A percentile compares a stretch with the other conserved stretches of the same genome.
phyloP scores from a whole-genome alignment of 352 stramenopile genomes.

The Pythium vanterpoolii region DNA sequence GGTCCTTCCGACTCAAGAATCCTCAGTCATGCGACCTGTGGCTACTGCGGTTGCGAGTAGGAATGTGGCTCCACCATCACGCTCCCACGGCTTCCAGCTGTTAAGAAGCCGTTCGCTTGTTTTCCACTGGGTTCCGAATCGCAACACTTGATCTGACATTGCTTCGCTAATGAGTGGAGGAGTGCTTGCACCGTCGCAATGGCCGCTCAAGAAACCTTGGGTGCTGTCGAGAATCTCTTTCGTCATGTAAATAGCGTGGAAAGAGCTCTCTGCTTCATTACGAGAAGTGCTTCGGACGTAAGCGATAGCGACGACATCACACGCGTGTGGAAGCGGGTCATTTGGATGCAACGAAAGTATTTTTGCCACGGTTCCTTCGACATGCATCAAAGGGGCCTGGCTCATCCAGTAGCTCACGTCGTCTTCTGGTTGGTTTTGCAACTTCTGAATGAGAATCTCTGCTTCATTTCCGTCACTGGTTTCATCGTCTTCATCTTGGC shows the following conservation, averaged over 20 bases:
- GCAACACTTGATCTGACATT: conserved; percentile 8
- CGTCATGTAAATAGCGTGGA: conserved; percentile 36
- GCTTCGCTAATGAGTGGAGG: not conserved
- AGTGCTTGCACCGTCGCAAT: not conserved
- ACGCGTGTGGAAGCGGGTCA: conserved; percentile 16
- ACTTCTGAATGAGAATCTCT: conserved; percentile 51
- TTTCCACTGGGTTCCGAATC: conserved; percentile 33
- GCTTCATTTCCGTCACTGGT: conserved; percentile 27
- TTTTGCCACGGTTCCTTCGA: conserved; percentile 35
- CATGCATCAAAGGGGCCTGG: conserved; percentile 21
- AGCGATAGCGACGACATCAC: conserved; percentile 32
- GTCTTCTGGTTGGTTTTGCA: conserved; percentile 31
- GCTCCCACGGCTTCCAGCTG: conserved; percentile 61
- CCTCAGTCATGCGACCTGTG: not conserved
- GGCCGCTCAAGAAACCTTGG: not conserved
- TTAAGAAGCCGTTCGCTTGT: conserved; percentile 54
- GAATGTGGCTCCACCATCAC: conserved; percentile 41
- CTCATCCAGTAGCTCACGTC: conserved; percentile 14
- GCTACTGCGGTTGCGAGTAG: conserved; percentile 22
- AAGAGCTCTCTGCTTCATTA: not conserved
- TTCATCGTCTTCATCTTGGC: conserved; percentile 30
- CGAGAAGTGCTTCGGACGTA: conserved; percentile 28
- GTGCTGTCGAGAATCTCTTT: not conserved
- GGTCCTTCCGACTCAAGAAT: conserved; percentile 10
- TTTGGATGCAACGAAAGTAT: conserved; percentile 22